These are phyloP conservation scores for Citrullus mucosospermus DNA, from an alignment of 306 rosid genomes.

Conservation along the genomic window DNA sequence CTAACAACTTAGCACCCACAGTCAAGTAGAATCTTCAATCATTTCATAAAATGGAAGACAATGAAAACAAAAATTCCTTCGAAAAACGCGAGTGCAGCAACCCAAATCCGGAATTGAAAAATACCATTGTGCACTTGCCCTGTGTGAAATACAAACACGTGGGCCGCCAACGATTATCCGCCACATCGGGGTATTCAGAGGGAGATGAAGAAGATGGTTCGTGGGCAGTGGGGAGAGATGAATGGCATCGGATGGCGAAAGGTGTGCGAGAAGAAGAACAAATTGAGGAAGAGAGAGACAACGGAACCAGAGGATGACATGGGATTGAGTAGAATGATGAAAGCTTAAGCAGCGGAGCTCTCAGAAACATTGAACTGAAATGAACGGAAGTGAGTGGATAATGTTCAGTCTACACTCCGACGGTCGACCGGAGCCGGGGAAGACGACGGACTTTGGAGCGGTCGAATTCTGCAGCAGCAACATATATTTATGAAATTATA, in stretches of 20 bases:
- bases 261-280: not conserved
- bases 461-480: not conserved
- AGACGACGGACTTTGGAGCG: not conserved
- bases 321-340: not conserved
- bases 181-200: not conserved
- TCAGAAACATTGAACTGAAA: not conserved
- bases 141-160: conserved; percentile 82
- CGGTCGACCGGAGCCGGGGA: not conserved
- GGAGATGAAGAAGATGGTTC: conserved; percentile 9
- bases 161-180: conserved; percentile 48
- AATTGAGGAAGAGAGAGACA: not conserved
- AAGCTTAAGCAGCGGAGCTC: not conserved
- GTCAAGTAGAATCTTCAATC: not conserved
- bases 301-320: not conserved
- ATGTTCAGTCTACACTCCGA: not conserved
- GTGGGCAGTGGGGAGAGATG: conserved; percentile 40
- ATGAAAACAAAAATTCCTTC: not conserved
- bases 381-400: not conserved
- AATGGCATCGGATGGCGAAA: conserved; percentile 4
- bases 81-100: not conserved
- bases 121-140: conserved; percentile 72
- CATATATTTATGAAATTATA: too few species aligned
- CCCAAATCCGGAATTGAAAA: not conserved
- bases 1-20: not conserved
- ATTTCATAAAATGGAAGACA: not conserved